Evolutionary conservation across 2,329 filamentous ascomycete genomes (phyloP), one percentile per base, ranked within the genome.

Genomic region (Dendryphion nanum): DNA sequence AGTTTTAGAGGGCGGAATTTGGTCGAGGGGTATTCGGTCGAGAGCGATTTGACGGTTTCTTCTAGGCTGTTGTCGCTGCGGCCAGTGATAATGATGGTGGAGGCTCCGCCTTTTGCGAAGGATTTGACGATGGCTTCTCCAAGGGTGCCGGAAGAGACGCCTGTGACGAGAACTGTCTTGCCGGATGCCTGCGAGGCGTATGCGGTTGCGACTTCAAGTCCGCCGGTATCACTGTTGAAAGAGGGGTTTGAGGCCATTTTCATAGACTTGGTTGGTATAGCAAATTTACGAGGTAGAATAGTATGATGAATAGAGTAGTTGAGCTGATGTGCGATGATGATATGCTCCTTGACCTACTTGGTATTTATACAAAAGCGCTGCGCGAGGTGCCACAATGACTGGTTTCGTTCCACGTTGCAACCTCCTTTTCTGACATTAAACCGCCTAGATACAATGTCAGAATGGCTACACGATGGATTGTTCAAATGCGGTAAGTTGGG

Each of bases 81-180:
- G 6, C 38, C 45, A 10, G 46, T 45, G 23, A 47, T 40, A 15
- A 51, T 45, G 23, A 51, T 28, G 1, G 24, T 30, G 13, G 41
- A 37, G 15, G 48, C 42, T 19, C 40, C 41, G 8, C 38, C 42
- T 12, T 35, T 20, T 5, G 48, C 46, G 21, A 51, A 36, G 17
- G 46, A 35, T 10, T 34, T 35, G n/a, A 40, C 38, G 10, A 35
- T 42, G 10, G 41, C 40, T 4, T 49, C 41, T 4, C 48, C 48
- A 18, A 51, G 34, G 2, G 34, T 33, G 16, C 28, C 38, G 3
- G 16, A 4, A 2, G 35, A 35, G 4, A 47, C 48, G 18, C 48
- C 48, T 12, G 46, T 51, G 26, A 67, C 61, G 14, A 72, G 56
- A 23, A 72, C 31, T 6, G 35, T 50, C 18, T 49, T 50, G 35